Conservation (phyloP, 768 basidiomycete genomes). For the Boletellus ananas region DNA sequence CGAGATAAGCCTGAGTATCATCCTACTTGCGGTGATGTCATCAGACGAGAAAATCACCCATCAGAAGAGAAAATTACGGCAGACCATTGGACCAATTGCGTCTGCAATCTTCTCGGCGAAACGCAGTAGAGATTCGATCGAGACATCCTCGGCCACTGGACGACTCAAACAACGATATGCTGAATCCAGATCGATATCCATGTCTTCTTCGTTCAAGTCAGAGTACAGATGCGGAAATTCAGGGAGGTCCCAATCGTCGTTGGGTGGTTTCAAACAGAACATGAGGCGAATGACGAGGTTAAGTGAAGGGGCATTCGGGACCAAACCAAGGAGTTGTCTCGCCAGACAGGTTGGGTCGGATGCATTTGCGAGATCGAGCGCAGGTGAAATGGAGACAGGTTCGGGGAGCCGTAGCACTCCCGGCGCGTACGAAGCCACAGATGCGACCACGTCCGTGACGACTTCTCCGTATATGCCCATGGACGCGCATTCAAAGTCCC, state of each 20-base stretch:
- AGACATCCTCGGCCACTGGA: slow-evolving; percentile 57
- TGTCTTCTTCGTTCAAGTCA: slow-evolving; percentile 49
- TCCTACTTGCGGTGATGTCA: slow-evolving; percentile 34
- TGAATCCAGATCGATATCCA: slow-evolving; percentile 54
- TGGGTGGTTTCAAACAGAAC: slow-evolving; percentile 74
- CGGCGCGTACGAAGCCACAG: slow-evolving; percentile 41
- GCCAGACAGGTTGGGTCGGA: slow-evolving; percentile 61
- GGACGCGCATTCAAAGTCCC: slow-evolving; percentile 63
- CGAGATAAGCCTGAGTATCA: slow-evolving; percentile 51
- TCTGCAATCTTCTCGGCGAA: slow-evolving; percentile 58
- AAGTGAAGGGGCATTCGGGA: slow-evolving; percentile 61
- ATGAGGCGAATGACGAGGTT: slow-evolving; percentile 65
- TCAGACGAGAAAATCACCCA: background rate
- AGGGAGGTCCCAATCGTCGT: slow-evolving; percentile 76
- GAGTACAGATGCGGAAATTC: slow-evolving; percentile 71
- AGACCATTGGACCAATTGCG: slow-evolving; percentile 55
- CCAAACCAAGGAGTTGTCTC: slow-evolving; percentile 54
- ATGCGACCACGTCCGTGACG: slow-evolving; percentile 41
- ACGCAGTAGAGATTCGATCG: slow-evolving; percentile 44
- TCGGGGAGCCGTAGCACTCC: slow-evolving; percentile 34
- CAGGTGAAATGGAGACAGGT: slow-evolving; percentile 40
- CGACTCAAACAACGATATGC: slow-evolving; percentile 50
- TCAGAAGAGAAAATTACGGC: slow-evolving; percentile 13
- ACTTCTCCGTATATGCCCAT: slow-evolving; percentile 49
- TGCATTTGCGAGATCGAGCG: slow-evolving; percentile 58